A percentile compares a stretch with the other conserved stretches of the same genome.
These are phyloP conservation scores for Xenosphaeropsis pyriputrescens DNA, from an alignment of 2,329 filamentous ascomycete species.

Conservation along the genomic window DNA sequence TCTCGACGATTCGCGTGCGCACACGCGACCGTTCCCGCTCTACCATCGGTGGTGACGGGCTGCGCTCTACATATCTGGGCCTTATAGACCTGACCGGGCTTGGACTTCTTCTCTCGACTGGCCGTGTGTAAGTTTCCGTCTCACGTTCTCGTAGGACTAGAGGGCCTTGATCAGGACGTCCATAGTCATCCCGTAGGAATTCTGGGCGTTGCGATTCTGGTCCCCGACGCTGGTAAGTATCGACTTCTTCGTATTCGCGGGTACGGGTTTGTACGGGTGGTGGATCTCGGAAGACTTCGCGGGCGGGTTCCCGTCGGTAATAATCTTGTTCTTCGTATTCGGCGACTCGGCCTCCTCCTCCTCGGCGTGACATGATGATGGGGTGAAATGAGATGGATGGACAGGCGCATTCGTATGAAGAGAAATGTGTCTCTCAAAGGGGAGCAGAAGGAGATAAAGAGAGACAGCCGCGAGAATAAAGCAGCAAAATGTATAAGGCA, in stretches of 20 bases:
- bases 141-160: slow-evolving; percentile 16
- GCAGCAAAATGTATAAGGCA: too few species aligned
- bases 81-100: slow-evolving; percentile 13
- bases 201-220: slow-evolving; percentile 12
- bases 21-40: slow-evolving; percentile 6
- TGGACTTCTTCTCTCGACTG: slow-evolving; percentile 14
- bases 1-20: slow-evolving; percentile 12
- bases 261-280: slow-evolving; percentile 9
- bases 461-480: too few species aligned
- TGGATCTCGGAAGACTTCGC: slow-evolving; percentile 1
- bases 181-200: slow-evolving; percentile 16
- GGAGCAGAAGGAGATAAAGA: too few species aligned
- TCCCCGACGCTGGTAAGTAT: slow-evolving; percentile 11
- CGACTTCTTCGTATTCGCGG: slow-evolving; percentile 12
- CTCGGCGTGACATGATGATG: slow-evolving; percentile 9
- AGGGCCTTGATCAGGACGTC: slow-evolving; percentile 9
- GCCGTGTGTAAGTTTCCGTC: slow-evolving; percentile 11
- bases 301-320: slow-evolving; percentile 10
- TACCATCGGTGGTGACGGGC: slow-evolving; percentile 3
- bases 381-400: not conserved
- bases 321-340: slow-evolving; percentile 14
- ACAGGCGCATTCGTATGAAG: not conserved
- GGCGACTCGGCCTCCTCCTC: slow-evolving; percentile 2
- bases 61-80: not conserved
- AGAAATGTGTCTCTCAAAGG: too few species aligned